A percentile compares a stretch with the other conserved stretches of the same genome.
Conservation (phyloP, 495 filamentous ascomycete genomes). For the Cenococcum geophilum region DNA sequence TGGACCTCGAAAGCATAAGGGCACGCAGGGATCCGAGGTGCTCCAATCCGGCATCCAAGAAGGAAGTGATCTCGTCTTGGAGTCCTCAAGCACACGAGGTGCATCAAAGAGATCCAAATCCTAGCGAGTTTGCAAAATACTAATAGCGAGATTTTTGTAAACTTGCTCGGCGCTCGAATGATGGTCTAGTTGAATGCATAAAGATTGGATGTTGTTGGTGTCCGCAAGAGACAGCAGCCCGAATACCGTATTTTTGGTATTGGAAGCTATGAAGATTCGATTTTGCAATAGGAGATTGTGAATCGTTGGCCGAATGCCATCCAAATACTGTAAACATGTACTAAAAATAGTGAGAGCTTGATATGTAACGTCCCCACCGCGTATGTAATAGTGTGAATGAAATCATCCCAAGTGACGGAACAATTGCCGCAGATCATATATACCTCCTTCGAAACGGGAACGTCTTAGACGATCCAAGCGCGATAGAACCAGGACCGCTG, state of each 20-base stretch:
- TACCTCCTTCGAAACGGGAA: conserved; percentile 4
- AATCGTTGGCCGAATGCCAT: not conserved
- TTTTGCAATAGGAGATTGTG: conserved; percentile 9
- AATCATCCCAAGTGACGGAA: conserved; percentile 9
- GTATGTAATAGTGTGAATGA: conserved; percentile 5
- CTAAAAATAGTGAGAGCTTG: conserved; percentile 9
- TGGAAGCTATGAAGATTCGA: conserved; percentile 7
- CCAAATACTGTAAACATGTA: conserved; percentile 3
- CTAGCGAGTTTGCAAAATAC: conserved; percentile 1
- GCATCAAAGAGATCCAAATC: conserved; percentile 12
- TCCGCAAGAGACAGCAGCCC: conserved; percentile 15
- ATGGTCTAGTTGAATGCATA: conserved; percentile 18
- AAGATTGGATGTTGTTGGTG: conserved; percentile 1
- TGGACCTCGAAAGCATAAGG: not conserved
- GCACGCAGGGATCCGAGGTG: conserved; percentile 8
- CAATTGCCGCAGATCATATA: conserved; percentile 12
- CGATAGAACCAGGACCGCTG: conserved; percentile 13
- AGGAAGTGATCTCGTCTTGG: conserved; percentile 5
- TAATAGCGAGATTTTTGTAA: conserved; percentile 7
- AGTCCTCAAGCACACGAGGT: conserved; percentile 2
- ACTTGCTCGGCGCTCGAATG: conserved; percentile 8
- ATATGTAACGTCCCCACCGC: conserved; percentile 13
- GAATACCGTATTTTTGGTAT: conserved; percentile 25
- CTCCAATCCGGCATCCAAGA: conserved; percentile 24
- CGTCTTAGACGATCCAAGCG: conserved; percentile 21